These are phyloP conservation scores for Diversispora epigaea DNA, from an alignment of 192 early-diverging fungal genomes.

Conservation along the genomic window DNA sequence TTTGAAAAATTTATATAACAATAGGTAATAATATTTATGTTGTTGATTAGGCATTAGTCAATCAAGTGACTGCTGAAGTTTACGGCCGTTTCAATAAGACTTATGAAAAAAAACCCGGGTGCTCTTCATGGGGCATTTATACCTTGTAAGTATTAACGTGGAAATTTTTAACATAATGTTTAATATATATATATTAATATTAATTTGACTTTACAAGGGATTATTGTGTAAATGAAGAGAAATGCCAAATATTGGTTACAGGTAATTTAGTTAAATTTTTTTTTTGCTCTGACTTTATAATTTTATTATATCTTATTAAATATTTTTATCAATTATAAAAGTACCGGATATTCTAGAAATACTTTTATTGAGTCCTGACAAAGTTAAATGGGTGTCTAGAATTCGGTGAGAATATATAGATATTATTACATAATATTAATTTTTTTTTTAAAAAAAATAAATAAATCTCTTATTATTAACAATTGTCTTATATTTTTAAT, in stretches of 20 bases:
- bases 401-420: conserved; percentile 10
- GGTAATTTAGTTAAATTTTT: too few relatives aligned
- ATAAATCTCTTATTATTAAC: too few relatives aligned
- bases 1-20: too few relatives aligned
- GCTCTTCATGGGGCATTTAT: conserved; percentile 39
- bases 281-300: too few relatives aligned
- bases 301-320: too few relatives aligned
- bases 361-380: conserved; percentile 34
- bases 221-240: conserved; percentile 33
- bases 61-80: conserved; percentile 49
- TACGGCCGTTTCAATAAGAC: conserved; percentile 45
- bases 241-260: conserved; percentile 45
- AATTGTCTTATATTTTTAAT: too few relatives aligned
- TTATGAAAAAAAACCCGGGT: conserved; percentile 32
- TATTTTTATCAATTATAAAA: too few relatives aligned
- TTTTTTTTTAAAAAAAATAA: too few relatives aligned
- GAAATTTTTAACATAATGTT: not conserved
- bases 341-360: conserved; percentile 44
- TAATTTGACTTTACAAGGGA: conserved; percentile 16
- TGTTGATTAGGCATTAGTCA: conserved; percentile 39
- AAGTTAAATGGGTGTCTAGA: conserved; percentile 32
- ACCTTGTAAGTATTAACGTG: conserved; percentile 14
- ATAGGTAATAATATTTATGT: too few relatives aligned
- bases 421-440: too few relatives aligned
- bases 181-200: too few relatives aligned